Evolutionary conservation across 1,284 basidiomycete species (phyloP), one percentile per base, ranked within the genome.

Genomic region (Gymnopus androsaceus): DNA sequence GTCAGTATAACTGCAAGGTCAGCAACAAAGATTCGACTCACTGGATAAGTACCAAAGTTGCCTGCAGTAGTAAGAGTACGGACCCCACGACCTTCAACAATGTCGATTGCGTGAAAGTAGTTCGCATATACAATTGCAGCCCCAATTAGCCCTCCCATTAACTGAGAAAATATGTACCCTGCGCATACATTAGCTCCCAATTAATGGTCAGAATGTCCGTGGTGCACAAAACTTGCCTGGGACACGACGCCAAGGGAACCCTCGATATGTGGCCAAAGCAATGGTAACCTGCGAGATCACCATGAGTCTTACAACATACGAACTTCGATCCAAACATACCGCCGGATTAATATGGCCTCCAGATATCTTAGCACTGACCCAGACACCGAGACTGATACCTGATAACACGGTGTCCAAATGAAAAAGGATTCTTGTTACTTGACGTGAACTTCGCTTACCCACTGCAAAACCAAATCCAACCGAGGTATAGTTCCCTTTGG

Each of bases 271-370:
- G 14, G 78, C 78, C 45, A 82, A 63, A 4, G 75, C 69, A 27
- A 83, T 60, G 0, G 82, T 83, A n/a, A 60, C 53, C 27, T 80
- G 33, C 28, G 23, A 2, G 34, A 28, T 1, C 2, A 37, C 11
- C 76, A 12, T 15, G 2, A 50, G 21, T 28, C 17, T 25, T 7
- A 15, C 23, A 21, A 4, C 12, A 4, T 17, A 9, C 25, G 33
- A 40, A 37, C 54, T 14, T 19, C 14, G 21, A 38, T 36, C 25
- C 15, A 31, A 23, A 69, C 72, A 17, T 68, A 84, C 88, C 21
- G 87, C 88, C 40, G 89, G 90, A 65, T 92, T 92, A 60, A 91
- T 81, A 65, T 92, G 89, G 30, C 88, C 90, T 17, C 89, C 88
- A 42, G 87, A 88, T 56, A 88, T 80, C 45, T 83, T 83, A 49